Percentiles rank a stretch among this genome's conserved stretches.
Evolutionary conservation across 805 yeast genomes (phyloP).

Genomic region (Saturnispora zaruensis): DNA sequence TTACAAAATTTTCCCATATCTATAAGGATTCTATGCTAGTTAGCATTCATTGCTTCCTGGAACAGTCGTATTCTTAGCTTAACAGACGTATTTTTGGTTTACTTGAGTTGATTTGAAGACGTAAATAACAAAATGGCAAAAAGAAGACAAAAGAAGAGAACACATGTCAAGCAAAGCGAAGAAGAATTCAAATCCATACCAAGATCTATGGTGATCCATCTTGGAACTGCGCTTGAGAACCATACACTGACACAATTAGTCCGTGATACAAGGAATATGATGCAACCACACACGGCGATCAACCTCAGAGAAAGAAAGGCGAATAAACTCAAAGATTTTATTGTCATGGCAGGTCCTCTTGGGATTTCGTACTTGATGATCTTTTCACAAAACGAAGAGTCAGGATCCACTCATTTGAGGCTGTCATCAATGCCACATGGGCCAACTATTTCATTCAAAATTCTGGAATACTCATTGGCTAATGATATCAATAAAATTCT

Average conservation of each 20-base stretch:
- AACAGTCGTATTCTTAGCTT: not conserved
- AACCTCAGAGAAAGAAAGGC: constrained; percentile 77
- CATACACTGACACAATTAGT: constrained; percentile 80
- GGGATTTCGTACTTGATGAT: constrained; percentile 85
- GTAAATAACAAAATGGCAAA: constrained; percentile 21
- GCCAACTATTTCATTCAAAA: constrained; percentile 81
- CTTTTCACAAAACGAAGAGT: constrained; percentile 69
- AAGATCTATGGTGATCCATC: constrained; percentile 85
- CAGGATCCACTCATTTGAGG: constrained; percentile 77
- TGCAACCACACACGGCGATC: constrained; percentile 97
- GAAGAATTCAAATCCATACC: constrained; percentile 73
- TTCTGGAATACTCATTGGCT: constrained; percentile 66
- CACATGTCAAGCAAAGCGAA: constrained; percentile 59
- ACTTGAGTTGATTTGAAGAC: not conserved
- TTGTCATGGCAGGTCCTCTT: constrained; percentile 98
- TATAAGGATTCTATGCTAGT: not conserved
- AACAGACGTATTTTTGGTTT: not conserved
- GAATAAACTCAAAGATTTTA: constrained; percentile 81
- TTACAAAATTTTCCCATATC: not conserved
- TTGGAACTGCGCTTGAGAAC: constrained; percentile 67
- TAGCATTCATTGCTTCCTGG: not conserved
- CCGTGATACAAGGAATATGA: constrained; percentile 74
- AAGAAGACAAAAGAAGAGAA: constrained; percentile 64
- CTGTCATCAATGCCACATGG: constrained; percentile 88
- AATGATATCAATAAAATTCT: constrained; percentile 69